Conservation (phyloP, 192 early-diverging fungal species). For the Umbelopsis isabellina region DNA sequence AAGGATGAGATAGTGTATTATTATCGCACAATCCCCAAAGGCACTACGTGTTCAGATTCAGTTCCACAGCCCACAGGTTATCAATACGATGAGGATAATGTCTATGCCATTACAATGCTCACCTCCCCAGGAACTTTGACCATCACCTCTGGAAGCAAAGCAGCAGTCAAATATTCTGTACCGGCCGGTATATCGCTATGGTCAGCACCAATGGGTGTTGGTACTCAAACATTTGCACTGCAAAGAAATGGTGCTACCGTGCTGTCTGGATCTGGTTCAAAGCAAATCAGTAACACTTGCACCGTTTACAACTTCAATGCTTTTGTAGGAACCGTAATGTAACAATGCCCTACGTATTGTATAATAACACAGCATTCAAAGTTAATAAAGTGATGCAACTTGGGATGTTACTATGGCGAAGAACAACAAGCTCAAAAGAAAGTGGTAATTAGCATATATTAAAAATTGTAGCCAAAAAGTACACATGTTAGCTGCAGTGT, state of each 20-base stretch:
- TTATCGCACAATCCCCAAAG: conserved; percentile 1
- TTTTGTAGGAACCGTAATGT: conserved; percentile 1
- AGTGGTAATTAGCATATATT: no score
- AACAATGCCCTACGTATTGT: no score
- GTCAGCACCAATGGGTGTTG: conserved; percentile 5
- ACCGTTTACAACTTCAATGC: conserved; percentile 13
- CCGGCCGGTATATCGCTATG: not conserved
- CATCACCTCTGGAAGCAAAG: not conserved
- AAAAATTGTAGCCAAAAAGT: no score
- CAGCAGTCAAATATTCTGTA: not conserved
- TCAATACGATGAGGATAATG: not conserved
- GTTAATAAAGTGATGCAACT: no score
- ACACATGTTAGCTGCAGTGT: no score
- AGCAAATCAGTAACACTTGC: conserved; percentile 6
- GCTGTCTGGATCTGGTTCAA: not conserved
- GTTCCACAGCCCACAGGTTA: not conserved
- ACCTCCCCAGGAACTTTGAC: not conserved
- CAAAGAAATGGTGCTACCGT: conserved; percentile 2
- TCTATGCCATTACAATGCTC: conserved; percentile 10
- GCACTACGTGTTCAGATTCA: not conserved
- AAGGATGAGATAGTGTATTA: conserved; percentile 17
- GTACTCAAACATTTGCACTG: not conserved
- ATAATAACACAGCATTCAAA: not conserved
- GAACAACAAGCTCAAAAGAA: no score
- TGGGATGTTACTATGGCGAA: no score